Evolutionary conservation across 805 yeast genomes (phyloP).

Genomic region (Diddensiella transvaalensis): DNA sequence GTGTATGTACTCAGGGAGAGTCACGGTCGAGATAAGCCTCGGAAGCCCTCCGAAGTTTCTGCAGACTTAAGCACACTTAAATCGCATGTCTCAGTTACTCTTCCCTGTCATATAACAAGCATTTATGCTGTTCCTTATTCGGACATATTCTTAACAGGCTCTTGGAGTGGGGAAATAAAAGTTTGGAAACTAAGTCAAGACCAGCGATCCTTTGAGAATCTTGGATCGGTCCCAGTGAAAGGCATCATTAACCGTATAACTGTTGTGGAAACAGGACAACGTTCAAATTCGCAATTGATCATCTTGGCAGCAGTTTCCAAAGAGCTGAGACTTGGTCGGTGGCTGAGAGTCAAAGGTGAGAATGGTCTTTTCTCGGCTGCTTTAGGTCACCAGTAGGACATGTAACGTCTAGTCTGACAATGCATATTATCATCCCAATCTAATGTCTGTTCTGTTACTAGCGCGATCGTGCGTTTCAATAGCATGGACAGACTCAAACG

Average conservation of each 20-base stretch:
- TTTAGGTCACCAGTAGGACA: too few species aligned
- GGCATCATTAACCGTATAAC: conserved; percentile 50
- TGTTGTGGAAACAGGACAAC: conserved; percentile 22
- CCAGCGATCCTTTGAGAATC: conserved; percentile 53
- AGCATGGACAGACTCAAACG: too few species aligned
- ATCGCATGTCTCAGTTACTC: conserved; percentile 54
- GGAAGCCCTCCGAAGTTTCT: conserved; percentile 48
- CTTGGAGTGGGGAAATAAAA: conserved; percentile 74
- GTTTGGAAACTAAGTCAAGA: conserved; percentile 75
- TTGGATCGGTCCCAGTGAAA: conserved; percentile 59
- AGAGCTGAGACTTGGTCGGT: conserved; percentile 86
- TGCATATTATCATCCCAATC: too few species aligned
- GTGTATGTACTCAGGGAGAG: conserved; percentile 62
- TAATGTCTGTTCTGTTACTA: too few species aligned
- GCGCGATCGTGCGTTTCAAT: too few species aligned
- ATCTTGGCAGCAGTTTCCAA: conserved; percentile 64
- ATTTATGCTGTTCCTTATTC: conserved; percentile 79
- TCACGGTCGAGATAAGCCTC: conserved; percentile 64
- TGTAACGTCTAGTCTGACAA: too few species aligned
- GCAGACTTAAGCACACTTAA: conserved; percentile 40
- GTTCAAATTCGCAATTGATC: conserved; percentile 47
- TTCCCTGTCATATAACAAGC: conserved; percentile 84
- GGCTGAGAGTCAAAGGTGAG: conserved; percentile 60
- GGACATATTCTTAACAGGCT: conserved; percentile 81
- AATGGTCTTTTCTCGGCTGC: conserved; percentile 58